Percentiles rank a stretch among this genome's conserved stretches.
phyloP scores from a whole-genome alignment of 1,284 basidiomycete species.

The Melampsora abietis-canadensis region DNA sequence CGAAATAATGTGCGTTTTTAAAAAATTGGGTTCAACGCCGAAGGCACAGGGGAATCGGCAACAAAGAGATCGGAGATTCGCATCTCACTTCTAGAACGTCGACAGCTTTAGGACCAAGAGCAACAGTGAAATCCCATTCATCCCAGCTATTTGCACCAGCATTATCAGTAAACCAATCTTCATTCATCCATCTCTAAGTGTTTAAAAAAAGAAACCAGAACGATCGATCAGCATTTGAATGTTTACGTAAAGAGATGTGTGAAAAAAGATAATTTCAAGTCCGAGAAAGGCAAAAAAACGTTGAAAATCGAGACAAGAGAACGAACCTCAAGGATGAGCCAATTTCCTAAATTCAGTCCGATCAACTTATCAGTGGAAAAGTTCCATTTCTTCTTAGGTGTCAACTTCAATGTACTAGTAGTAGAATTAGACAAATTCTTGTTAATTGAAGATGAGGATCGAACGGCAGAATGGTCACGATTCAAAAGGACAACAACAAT shows the following conservation, averaged over 20 bases:
- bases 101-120: slow-evolving; percentile 47
- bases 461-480: background rate
- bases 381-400: slow-evolving; percentile 50
- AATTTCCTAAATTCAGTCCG: slow-evolving; percentile 52
- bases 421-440: slow-evolving; percentile 3
- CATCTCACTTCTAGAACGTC: slow-evolving; percentile 7
- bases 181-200: slow-evolving; percentile 54
- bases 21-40: slow-evolving; percentile 37
- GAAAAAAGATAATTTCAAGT: no score
- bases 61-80: no score
- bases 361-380: slow-evolving; percentile 51
- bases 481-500: slow-evolving; percentile 11
- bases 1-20: slow-evolving; percentile 8
- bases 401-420: slow-evolving; percentile 44
- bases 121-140: slow-evolving; percentile 53
- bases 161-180: slow-evolving; percentile 54
- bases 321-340: slow-evolving; percentile 48
- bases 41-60: background rate
- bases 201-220: background rate
- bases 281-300: no score
- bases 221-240: no score
- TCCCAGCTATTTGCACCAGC: slow-evolving; percentile 53
- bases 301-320: background rate
- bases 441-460: background rate
- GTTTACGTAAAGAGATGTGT: no score